These are phyloP conservation scores for Nicotiana attenuata DNA, from an alignment of 257 asterid genomes.

Conservation along the genomic window DNA sequence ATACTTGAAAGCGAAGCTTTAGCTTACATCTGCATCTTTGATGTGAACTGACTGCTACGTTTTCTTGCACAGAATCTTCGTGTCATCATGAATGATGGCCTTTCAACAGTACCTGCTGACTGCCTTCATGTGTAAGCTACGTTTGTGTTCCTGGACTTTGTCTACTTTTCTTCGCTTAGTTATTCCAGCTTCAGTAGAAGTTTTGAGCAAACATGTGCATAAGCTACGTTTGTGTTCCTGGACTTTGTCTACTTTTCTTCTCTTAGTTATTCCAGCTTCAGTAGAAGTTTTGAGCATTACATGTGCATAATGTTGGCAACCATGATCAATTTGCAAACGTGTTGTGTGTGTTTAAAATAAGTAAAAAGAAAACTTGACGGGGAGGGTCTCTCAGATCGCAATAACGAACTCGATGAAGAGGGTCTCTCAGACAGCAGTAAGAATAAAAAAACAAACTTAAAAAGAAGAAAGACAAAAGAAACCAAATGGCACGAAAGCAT, in stretches of 20 bases:
- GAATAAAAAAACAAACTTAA: neutral
- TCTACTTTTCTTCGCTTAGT: neutral
- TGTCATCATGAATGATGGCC: conserved; percentile 96
- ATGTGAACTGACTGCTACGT: conserved; percentile 26
- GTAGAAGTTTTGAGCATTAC: neutral
- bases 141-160: conserved; percentile 12
- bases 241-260: neutral
- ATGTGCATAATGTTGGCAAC: neutral
- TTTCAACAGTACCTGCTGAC: conserved; percentile 79
- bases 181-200: neutral
- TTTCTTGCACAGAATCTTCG: conserved; percentile 72
- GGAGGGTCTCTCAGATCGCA: no score
- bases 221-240: conserved; percentile 7
- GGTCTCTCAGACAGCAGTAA: neutral
- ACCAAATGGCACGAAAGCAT: neutral
- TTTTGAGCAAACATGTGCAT: neutral
- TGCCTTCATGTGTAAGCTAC: conserved; percentile 82
- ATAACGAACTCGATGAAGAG: neutral
- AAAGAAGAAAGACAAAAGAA: neutral
- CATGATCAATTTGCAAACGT: neutral
- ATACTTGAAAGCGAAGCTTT: neutral
- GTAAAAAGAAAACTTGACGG: neutral
- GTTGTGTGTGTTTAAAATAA: neutral
- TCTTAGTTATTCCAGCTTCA: neutral
- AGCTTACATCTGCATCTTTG: conserved; percentile 8